These are phyloP conservation scores for Xylariaceae sp. DNA, from an alignment of 2,329 filamentous ascomycete species.

Conservation along the genomic window DNA sequence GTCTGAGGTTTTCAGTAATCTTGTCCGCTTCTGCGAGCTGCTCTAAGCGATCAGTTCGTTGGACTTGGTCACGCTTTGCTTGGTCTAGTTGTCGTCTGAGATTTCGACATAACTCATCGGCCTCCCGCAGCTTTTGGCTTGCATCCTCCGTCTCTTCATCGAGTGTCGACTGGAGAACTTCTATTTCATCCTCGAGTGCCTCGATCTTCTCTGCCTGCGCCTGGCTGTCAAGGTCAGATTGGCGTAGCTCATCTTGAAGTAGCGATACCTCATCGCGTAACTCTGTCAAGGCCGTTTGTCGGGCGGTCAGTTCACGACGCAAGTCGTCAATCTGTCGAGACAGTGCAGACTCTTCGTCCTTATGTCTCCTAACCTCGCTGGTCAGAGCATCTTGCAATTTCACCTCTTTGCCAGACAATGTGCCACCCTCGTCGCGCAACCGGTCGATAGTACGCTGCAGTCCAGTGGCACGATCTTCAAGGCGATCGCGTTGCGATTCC, in stretches of 20 bases:
- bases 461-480: constrained; percentile 63
- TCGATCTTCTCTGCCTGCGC: constrained; percentile 62
- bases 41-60: constrained; percentile 17
- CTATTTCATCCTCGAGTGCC: constrained; percentile 70
- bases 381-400: constrained; percentile 65
- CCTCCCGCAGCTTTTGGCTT: constrained; percentile 42
- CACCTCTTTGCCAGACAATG: constrained; percentile 62
- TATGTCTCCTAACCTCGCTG: constrained; percentile 68
- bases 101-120: constrained; percentile 42
- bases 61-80: constrained; percentile 21
- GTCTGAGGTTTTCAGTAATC: constrained; percentile 34
- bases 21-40: constrained; percentile 21
- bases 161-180: constrained; percentile 62
- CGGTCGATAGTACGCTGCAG: constrained; percentile 69
- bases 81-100: constrained; percentile 41
- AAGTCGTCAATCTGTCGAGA: constrained; percentile 71
- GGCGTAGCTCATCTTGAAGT: constrained; percentile 66
- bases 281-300: constrained; percentile 61
- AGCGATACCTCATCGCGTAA: constrained; percentile 62
- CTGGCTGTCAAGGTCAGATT: constrained; percentile 61
- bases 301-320: constrained; percentile 64
- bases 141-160: constrained; percentile 63
- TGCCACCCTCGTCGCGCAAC: constrained; percentile 64
- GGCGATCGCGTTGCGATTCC: constrained; percentile 61
- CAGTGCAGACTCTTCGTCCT: constrained; percentile 66